These are phyloP conservation scores for Fusarium anguioides DNA, from an alignment of 2,329 filamentous ascomycete species.

Conservation along the genomic window DNA sequence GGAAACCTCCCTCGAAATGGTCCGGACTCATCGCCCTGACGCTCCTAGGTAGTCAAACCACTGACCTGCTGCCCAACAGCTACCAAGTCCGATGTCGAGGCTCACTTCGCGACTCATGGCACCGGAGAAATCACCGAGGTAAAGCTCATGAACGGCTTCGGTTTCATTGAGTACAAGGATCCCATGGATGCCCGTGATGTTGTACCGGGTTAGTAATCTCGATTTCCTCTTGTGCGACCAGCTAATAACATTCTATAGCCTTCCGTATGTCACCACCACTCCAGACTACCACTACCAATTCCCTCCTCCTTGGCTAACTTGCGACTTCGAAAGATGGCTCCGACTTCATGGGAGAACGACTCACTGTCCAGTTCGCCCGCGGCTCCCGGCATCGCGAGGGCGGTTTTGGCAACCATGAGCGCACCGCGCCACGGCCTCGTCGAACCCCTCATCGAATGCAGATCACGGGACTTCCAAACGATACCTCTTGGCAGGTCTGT, in stretches of 20 bases:
- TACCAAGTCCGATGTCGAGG: constrained; percentile 96
- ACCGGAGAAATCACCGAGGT: constrained; percentile 98
- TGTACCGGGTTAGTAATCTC: constrained; percentile 81
- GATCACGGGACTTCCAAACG: constrained; percentile 93
- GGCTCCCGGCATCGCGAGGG: constrained; percentile 73
- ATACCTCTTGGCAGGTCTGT: constrained; percentile 99
- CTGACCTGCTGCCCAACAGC: constrained; percentile 70
- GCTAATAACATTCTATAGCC: constrained; percentile 55
- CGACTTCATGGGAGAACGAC: constrained; percentile 96
- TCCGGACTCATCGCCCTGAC: constrained; percentile 58
- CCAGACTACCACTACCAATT: constrained; percentile 17
- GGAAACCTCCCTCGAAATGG: constrained; percentile 97
- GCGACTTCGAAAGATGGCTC: constrained; percentile 77
- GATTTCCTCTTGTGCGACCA: constrained; percentile 28
- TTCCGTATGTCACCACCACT: constrained; percentile 66
- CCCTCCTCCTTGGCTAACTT: constrained; percentile 41
- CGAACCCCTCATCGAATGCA: constrained; percentile 97
- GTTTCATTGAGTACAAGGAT: constrained; percentile 99
- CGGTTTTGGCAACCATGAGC: constrained; percentile 65
- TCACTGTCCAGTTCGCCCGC: constrained; percentile 98
- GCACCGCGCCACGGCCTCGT: constrained; percentile 78
- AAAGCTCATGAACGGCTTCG: constrained; percentile 99
- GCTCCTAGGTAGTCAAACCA: constrained; percentile 48
- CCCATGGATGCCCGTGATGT: constrained; percentile 98
- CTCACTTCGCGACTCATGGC: constrained; percentile 94